Conservation (phyloP, 371 early-diverging fungal genomes). For the Basidiobolus meristosporus region DNA sequence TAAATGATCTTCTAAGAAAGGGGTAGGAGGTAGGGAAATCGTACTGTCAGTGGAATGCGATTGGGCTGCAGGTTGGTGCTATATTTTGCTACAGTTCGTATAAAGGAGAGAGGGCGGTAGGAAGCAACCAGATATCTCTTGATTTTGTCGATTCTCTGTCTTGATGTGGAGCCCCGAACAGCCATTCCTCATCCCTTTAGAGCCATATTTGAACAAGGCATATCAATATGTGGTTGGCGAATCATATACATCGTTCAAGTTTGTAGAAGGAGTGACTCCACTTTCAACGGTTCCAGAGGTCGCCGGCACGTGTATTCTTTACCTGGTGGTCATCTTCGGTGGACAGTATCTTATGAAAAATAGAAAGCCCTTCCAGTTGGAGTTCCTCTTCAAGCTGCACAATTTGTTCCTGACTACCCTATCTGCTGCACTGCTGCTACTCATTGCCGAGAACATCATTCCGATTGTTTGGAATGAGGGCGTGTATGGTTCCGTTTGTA, state of each 20-base stretch:
- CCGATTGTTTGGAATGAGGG: background rate
- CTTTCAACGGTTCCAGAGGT: slow-evolving; percentile 45
- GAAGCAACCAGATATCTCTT: no score
- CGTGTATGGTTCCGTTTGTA: slow-evolving; percentile 19
- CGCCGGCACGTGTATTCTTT: slow-evolving; percentile 20
- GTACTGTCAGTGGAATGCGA: no score
- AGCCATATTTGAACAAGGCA: background rate
- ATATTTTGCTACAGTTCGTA: no score
- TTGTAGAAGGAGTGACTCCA: slow-evolving; percentile 34
- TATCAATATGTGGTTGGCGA: background rate
- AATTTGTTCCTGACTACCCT: slow-evolving; percentile 46
- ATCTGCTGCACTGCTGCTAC: slow-evolving; percentile 34
- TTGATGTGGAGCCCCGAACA: no score
- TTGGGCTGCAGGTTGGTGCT: no score
- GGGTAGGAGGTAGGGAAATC: no score
- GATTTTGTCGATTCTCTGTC: no score
- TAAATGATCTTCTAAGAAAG: no score
- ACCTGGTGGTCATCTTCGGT: slow-evolving; percentile 52
- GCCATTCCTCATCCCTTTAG: no score
- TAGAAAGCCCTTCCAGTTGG: slow-evolving; percentile 35
- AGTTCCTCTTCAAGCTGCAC: slow-evolving; percentile 45
- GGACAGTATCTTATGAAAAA: slow-evolving; percentile 42
- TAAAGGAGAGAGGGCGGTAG: no score
- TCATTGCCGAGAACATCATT: slow-evolving; percentile 6
- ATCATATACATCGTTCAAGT: slow-evolving; percentile 13